Evolutionary conservation across 2,329 filamentous ascomycete genomes (phyloP), one percentile per base, ranked within the genome.

Genomic region (Cytospora mali): DNA sequence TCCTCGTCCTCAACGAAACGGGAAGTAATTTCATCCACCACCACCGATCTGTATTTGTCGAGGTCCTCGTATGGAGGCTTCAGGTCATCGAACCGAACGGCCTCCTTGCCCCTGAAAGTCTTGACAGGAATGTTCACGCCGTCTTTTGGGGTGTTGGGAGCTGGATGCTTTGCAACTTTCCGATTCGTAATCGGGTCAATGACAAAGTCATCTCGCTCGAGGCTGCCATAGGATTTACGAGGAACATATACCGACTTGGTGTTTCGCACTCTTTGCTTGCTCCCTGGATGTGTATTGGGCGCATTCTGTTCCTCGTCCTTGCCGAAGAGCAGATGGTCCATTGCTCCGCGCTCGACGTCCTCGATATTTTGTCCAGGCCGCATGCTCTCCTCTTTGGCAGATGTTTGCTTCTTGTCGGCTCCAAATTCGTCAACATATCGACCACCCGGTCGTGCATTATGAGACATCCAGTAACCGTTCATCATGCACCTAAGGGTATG

Each of bases 171-270:
- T 21, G 69, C 63, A 4, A 84, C 76, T 64, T 79, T 84, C 35
- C 83, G 79, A 65, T 87, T 87, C 18, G 84, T 85, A 63, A 87
- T 85, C 3, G 84, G 84, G 62, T 87, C 84, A 50, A 87, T 85
- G 23, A 77, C 71, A 54, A 77, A 80, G 10, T 76, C 76, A 1
- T 68, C 52, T 4, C 68, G 66, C 23, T 65, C 64, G 14, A 60
- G 25, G 25, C 50, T n/a, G 27, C 28, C 55, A 25, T 64, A 58
- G 18, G 60, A 58, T 9, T 53, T 52, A 9, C 55, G 55, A 25
- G 56, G 48, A 11, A 58, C 56, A 23, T 33, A 31, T 2, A 9
- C 29, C 16, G 46, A 46, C 21, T 23, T 35, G 6, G 52, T 31
- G 33, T 62, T 49, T 27, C 42, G 33, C 27, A 6, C 52, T 21